Base-by-base conservation (phyloP, 1,284 basidiomycete species). In the Rhizoctonia solani region DNA sequence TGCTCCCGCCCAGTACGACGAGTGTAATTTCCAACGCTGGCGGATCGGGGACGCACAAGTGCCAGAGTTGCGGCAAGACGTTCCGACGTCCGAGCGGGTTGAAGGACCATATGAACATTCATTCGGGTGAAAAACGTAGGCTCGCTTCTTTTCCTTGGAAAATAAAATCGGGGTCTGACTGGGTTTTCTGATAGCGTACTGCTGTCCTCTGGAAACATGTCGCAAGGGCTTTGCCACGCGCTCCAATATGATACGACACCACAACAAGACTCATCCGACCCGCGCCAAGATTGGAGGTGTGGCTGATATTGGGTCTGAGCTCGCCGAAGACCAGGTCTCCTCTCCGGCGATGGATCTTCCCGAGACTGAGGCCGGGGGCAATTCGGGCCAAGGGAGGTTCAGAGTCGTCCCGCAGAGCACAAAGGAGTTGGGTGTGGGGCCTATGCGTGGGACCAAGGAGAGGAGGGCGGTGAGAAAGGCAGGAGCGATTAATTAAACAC, bases 91-190 rank as follows among this genome's bases (percentile, higher is more conserved):
- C 59, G 13, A 63, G 59, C 23, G 59, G 59, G 14, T 21, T 63
- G 19, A 63, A 63, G 27, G 59, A 63, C 27, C 59, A 63, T 16
- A 63, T 50, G 59, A 63, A 63, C 32, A 63, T 63, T 23, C 59
- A 63, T 42, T 63, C 59, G n/a, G 59, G 59, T 4, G 59, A 63
- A 19, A 63, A 63, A 53, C 59, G 59, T 63, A n/a, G n/a, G n/a
- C n/a, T n/a, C n/a, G n/a, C n/a, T n/a, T n/a, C n/a, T n/a, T n/a
- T n/a, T n/a, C n/a, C n/a, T n/a, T n/a, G n/a, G n/a, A n/a, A n/a
- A n/a, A n/a, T n/a, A n/a, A n/a, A n/a, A n/a, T n/a, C n/a, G 39
- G 8, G 59, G 50, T 13, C 16, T 53, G 49, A 1, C 25, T 16
- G 16, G 32, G 11, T 19, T 19, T 9, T 25, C 16, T 2, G 9